Evolutionary conservation across 2,329 filamentous ascomycete species (phyloP), one percentile per base, ranked within the genome.

Genomic region (Mollisiaceae sp.): DNA sequence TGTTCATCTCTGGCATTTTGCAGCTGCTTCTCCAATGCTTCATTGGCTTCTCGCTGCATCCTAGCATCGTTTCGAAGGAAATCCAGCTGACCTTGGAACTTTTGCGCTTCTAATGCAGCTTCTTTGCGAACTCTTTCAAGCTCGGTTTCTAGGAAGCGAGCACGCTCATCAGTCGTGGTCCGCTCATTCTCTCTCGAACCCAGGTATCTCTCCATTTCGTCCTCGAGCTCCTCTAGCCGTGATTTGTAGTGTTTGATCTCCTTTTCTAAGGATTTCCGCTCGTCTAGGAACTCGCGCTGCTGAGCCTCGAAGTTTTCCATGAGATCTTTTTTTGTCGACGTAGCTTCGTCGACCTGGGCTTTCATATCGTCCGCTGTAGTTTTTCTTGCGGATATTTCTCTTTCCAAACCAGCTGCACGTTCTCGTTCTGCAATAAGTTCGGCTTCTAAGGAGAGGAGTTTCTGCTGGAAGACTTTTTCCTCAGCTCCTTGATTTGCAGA

Each of bases 221-320:
- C 94, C 78, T 99, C 95, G 6, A 91, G 85, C 71, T 98, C 93
- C 75, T 98, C 95, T 0, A 95, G 82, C 60, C 89, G 91, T 62
- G 89, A 83, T 74, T 91, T 94, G 64, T 94, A 85, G 15, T 86
- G 85, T 71, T 89, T 90, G 64, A 95, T 89, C 75, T 98, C 94
- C 18, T 87, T 83, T 71, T 97, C 92, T 0, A 98, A 82, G 11
- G 89, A 91, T 73, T 91, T 92, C 45, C 95, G 88, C 77, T 98
- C 94, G 59, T 89, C 88, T 41, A 91, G 83, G 71, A 97, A 97
- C 74, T 98, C 95, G 32, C 88, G 88, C 78, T 97, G 93, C 70
- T 96, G 86, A 14, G 94, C 90, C 75, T 98, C 93, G 81, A 99
- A 92, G 74, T 99, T 99, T 70, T 92, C 90, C 79, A 99, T 88